Base-by-base conservation (phyloP, 2,329 filamentous ascomycete species). In the Colletotrichum orbiculare region DNA sequence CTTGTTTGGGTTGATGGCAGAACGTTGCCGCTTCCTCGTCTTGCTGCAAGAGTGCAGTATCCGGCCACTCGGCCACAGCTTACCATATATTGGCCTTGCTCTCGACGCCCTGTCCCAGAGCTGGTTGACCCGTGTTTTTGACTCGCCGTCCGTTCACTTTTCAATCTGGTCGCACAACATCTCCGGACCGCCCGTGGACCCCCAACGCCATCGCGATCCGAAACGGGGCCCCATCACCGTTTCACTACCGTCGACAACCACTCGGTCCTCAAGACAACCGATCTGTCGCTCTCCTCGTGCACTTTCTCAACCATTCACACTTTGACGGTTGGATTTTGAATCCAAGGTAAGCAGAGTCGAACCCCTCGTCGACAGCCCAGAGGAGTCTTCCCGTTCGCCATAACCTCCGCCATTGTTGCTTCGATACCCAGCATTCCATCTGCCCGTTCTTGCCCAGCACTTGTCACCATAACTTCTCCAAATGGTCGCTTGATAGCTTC, bases 1-100 rank as follows among this genome's bases (percentile, higher is more conserved):
- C 63, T 66, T 66, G 63, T n/a, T 17, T 49, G 57, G 25, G 7
- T 15, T 50, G 37, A 55, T 12, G 42, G 38, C 34, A 13, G 47
- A 41, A 55, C 34, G n/a, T 50, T 54, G 56, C 50, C 45, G 61
- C 56, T 34, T 35, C 33, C 39, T 54, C 45, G 15, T 47, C 52
- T 43, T 46, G 4, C 25, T 25, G 25, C 4, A 25, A 25, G 25
- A 25, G 25, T 25, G 42, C 38, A 15, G 62, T 50, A 39, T 34
- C 42, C 35, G 52, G 52, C 58, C 56, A 55, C 58, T 48, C 58
- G 37, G 54, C 46, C 15, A 55, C 17, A 53, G 10, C 37, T 34
- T 56, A 53, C 42, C 58, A 39, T 41, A 52, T 39, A 52, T 54
- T 53, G 46, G 35, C 37, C n/a, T 56, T 8, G 38, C 25, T 25